Evolutionary conservation across 2,329 filamentous ascomycete genomes (phyloP), one percentile per base, ranked within the genome.

Genomic region (Verticillium longisporum): DNA sequence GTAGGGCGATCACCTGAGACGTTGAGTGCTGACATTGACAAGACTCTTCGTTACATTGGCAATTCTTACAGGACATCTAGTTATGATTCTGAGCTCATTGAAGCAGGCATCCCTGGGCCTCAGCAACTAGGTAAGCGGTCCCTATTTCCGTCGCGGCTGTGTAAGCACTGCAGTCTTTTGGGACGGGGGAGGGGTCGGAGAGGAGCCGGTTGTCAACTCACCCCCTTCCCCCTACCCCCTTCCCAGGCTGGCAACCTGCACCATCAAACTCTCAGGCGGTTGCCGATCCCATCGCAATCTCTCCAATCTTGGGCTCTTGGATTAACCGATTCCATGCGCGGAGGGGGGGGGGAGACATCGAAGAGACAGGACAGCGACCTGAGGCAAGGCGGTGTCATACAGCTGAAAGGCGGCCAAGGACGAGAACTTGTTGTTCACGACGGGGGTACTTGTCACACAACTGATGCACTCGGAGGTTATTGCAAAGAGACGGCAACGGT

Each of bases 141-240:
- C 36, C 56, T 58, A 58, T 58, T 58, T 41, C 41, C 56, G 26
- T 53, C 26, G 56, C 36, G 56, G 56, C 56, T 58, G 56, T 58
- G 56, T 50, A 31, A 32, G 37, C 34, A 31, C 41, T 50, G 41
- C 41, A 50, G n/a, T 36, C 34, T 50, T 21, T n/a, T n/a, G 41
- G 37, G 10, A 18, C 41, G 41, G 41, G 37, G 10, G 41, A 18
- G n/a, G n/a, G 21, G 41, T 50, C 41, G 41, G 18, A 50, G 41
- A n/a, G 41, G 6, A 26, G n/a, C n/a, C 41, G 41, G 41, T 50
- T 18, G 18, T 18, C 41, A 21, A 50, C 41, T 9, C 7, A 13
- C 34, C 11, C 34, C 34, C 7, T 7, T 7, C 7, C 21, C 41
- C 6, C 41, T 14, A 45, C 38, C 38, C 14, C 38, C 38, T 45